These are phyloP conservation scores for Sugiyamaella paludigena DNA, from an alignment of 1,139 yeast genomes.

Conservation along the genomic window DNA sequence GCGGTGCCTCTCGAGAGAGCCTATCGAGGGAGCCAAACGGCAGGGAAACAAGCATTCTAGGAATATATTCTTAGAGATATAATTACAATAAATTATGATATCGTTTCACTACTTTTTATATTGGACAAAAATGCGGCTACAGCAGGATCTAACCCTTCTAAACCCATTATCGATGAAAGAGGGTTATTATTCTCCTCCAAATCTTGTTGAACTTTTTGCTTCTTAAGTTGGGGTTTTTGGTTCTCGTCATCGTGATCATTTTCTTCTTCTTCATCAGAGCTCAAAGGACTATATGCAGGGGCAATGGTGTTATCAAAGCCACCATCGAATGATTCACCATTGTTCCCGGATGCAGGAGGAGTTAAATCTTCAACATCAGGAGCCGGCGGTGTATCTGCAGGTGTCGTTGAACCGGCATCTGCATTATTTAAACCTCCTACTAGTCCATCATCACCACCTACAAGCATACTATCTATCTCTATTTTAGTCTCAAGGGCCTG, in stretches of 20 bases:
- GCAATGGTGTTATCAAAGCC: slow-evolving; percentile 38
- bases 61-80: no score
- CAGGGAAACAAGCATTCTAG: no score
- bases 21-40: no score
- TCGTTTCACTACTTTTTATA: slow-evolving; percentile 10
- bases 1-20: background rate
- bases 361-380: slow-evolving; percentile 11
- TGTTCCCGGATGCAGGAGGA: slow-evolving; percentile 15
- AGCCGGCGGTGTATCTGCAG: slow-evolving; percentile 20
- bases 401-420: slow-evolving; percentile 31
- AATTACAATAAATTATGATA: background rate
- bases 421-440: no score
- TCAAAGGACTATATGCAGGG: slow-evolving; percentile 41
- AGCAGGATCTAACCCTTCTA: slow-evolving; percentile 35
- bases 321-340: background rate
- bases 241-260: slow-evolving; percentile 34
- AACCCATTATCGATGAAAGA: slow-evolving; percentile 10
- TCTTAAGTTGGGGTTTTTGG: slow-evolving; percentile 22
- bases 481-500: slow-evolving; percentile 44
- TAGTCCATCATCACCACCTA: slow-evolving; percentile 17
- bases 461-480: slow-evolving; percentile 48
- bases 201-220: slow-evolving; percentile 14
- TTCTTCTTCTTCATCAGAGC: slow-evolving; percentile 39
- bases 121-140: slow-evolving; percentile 34
- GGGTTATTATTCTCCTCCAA: slow-evolving; percentile 5